A percentile compares a stretch with the other conserved stretches of the same genome.
These are phyloP conservation scores for Sugiyamaella grinbergsii DNA, from an alignment of 1,139 yeast species.

Conservation along the genomic window DNA sequence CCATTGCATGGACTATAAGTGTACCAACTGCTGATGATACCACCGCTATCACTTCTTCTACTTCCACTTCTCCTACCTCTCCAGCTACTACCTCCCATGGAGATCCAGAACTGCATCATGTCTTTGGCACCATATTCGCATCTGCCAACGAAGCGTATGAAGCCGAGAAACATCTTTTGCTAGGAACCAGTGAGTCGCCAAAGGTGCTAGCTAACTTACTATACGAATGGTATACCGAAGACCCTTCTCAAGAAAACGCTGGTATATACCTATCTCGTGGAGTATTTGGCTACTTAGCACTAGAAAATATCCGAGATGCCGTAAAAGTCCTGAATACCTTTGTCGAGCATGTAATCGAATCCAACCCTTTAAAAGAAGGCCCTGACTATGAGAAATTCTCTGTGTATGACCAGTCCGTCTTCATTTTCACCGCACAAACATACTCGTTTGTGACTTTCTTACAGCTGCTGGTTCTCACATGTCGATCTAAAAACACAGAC, in stretches of 20 bases:
- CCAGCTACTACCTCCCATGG: conserved; percentile 53
- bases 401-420: conserved; percentile 26
- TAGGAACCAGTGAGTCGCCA: conserved; percentile 67
- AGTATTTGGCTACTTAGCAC: conserved; percentile 66
- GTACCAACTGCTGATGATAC: not conserved
- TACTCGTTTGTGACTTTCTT: conserved; percentile 61
- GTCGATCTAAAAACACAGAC: conserved; percentile 56
- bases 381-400: conserved; percentile 8
- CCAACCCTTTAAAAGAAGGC: not conserved
- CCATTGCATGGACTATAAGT: conserved; percentile 39
- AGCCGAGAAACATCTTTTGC: conserved; percentile 62
- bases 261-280: conserved; percentile 63
- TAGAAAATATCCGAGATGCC: conserved; percentile 63
- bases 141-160: conserved; percentile 46
- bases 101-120: conserved; percentile 72
- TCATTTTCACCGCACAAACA: conserved; percentile 38
- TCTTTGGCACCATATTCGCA: conserved; percentile 66
- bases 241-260: conserved; percentile 39
- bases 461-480: conserved; percentile 65
- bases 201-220: conserved; percentile 56
- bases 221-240: conserved; percentile 57
- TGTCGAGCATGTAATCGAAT: conserved; percentile 38
- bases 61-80: not conserved
- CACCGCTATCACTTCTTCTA: not conserved
- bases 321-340: conserved; percentile 50